Evolutionary conservation across 352 stramenopile genomes (phyloP).

Genomic region (Elongisporangium anandrum): DNA sequence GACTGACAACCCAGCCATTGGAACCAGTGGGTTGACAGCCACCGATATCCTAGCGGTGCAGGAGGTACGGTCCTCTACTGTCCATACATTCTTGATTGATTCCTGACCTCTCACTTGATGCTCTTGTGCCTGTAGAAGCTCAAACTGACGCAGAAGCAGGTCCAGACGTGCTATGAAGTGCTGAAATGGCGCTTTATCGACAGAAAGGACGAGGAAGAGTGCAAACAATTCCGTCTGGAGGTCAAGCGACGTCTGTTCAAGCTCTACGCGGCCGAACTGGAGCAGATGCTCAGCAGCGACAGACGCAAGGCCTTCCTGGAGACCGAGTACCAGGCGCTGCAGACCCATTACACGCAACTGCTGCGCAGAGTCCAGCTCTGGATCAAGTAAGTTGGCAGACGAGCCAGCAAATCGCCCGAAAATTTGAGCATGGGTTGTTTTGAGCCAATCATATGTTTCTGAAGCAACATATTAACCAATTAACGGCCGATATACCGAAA

Average conservation of each 20-base stretch:
- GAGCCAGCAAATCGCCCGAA: neutral
- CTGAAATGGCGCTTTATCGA: conserved; percentile 63
- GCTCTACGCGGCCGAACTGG: conserved; percentile 62
- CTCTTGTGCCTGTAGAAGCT: conserved; percentile 26
- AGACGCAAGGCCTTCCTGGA: conserved; percentile 79
- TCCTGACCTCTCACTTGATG: neutral
- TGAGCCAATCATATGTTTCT: conserved; percentile 7
- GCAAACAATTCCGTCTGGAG: conserved; percentile 71
- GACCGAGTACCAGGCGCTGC: conserved; percentile 46
- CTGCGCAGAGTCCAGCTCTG: conserved; percentile 3
- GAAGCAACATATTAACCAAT: conserved; percentile 1
- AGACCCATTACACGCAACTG: conserved; percentile 49
- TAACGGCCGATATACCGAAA: neutral
- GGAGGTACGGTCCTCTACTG: too few species aligned
- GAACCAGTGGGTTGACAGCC: conserved; percentile 33
- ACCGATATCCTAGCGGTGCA: conserved; percentile 63
- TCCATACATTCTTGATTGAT: too few species aligned
- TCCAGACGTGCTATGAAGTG: conserved; percentile 77
- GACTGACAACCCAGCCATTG: conserved; percentile 16
- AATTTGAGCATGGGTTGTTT: conserved; percentile 16
- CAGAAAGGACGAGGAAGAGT: conserved; percentile 34
- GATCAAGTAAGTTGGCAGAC: neutral
- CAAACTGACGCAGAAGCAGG: conserved; percentile 75
- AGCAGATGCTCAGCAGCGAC: conserved; percentile 61
- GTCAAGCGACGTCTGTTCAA: conserved; percentile 81